Percentiles rank a stretch among this genome's conserved stretches.
Conservation (phyloP, 192 early-diverging fungal species). For the Diversispora eburnea region DNA sequence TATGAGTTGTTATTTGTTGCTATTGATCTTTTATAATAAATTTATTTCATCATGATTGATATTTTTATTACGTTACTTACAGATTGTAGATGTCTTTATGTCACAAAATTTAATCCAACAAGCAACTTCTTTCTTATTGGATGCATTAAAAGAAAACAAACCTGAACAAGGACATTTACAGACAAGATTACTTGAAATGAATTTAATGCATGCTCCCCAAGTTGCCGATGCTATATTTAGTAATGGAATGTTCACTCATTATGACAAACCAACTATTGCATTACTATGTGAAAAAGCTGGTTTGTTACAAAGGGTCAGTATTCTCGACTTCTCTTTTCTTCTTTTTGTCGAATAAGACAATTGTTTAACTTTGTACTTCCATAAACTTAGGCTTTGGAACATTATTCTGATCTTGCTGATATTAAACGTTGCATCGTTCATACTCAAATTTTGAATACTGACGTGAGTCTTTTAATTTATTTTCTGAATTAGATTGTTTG, state of each 20-base stretch:
- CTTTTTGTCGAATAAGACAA: neutral
- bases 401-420: slow-evolving; percentile 93
- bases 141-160: slow-evolving; percentile 91
- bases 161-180: slow-evolving; percentile 91
- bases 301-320: slow-evolving; percentile 78
- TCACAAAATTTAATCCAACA: slow-evolving; percentile 93
- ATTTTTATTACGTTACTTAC: slow-evolving; percentile 14
- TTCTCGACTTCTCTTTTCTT: neutral
- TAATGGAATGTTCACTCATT: slow-evolving; percentile 94
- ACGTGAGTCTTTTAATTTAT: slow-evolving; percentile 33
- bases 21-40: neutral
- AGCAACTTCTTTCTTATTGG: slow-evolving; percentile 93
- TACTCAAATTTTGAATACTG: slow-evolving; percentile 76
- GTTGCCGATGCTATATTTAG: slow-evolving; percentile 98
- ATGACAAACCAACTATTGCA: slow-evolving; percentile 89
- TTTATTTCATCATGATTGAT: neutral
- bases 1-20: neutral
- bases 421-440: slow-evolving; percentile 95
- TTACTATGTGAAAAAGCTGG: slow-evolving; percentile 97
- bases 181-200: slow-evolving; percentile 96
- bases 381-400: slow-evolving; percentile 73
- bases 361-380: neutral
- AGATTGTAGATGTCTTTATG: slow-evolving; percentile 90
- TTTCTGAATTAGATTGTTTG: too few relatives aligned
- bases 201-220: slow-evolving; percentile 93